phyloP scores from a whole-genome alignment of 2,329 filamentous ascomycete genomes.

The Aspergillus thermomutatus region DNA sequence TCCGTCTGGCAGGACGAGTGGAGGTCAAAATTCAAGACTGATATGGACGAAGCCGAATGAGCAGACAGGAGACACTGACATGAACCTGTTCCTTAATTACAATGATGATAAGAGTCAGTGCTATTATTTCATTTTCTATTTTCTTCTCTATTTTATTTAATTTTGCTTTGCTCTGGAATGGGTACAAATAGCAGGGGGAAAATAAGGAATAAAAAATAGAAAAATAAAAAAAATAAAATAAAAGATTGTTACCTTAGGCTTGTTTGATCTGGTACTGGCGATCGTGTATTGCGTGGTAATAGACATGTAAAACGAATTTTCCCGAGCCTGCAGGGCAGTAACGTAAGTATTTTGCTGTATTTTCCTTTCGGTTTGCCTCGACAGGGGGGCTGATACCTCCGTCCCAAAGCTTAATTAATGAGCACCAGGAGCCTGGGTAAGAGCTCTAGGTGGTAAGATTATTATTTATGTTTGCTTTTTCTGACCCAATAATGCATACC shows the following conservation, averaged over 20 bases:
- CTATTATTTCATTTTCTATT: not conserved
- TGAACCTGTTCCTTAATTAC: conserved; percentile 5
- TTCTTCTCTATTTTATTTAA: not conserved
- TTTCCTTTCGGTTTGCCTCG: conserved; percentile 12
- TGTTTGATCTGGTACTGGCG: not conserved
- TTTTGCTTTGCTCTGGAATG: not conserved
- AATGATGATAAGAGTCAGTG: not conserved
- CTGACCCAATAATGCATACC: not conserved
- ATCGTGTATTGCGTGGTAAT: not conserved
- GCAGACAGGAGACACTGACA: conserved; percentile 1
- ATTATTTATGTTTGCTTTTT: conserved; percentile 2
- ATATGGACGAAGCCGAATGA: conserved; percentile 6
- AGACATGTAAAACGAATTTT: conserved; percentile 8
- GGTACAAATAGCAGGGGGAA: not conserved
- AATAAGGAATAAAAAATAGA: not conserved
- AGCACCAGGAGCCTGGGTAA: conserved; percentile 14
- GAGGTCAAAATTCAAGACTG: conserved; percentile 1
- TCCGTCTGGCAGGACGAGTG: conserved; percentile 11
- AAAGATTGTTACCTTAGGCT: not conserved
- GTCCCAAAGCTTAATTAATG: conserved; percentile 26
- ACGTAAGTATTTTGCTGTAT: not conserved
- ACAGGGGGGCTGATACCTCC: conserved; percentile 20
- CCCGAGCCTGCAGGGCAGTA: conserved; percentile 7
- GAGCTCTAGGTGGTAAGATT: conserved; percentile 8
- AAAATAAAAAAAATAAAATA: not conserved